These are phyloP conservation scores for Boletus tomentosulus DNA, from an alignment of 768 basidiomycete genomes.

Conservation along the genomic window DNA sequence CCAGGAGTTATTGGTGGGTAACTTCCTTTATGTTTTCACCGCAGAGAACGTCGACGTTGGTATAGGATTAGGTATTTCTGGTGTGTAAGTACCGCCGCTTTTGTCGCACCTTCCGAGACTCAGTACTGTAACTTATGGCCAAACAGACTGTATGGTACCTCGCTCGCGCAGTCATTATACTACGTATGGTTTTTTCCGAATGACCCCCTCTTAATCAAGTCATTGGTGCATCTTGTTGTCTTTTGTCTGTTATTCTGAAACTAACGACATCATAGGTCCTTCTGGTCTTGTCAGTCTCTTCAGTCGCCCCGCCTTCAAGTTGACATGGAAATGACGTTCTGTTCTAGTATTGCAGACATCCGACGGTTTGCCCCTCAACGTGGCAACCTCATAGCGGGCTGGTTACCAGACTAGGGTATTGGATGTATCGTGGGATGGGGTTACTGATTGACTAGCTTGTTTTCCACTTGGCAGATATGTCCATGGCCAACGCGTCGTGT, in stretches of 20 bases:
- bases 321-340: background rate
- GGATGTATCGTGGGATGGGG: background rate
- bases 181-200: constrained; percentile 7
- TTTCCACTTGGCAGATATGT: constrained; percentile 30
- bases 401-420: background rate
- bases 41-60: background rate
- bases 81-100: constrained; percentile 1
- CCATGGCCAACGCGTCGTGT: constrained; percentile 38
- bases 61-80: constrained; percentile 1
- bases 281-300: constrained; percentile 8
- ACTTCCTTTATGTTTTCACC: background rate
- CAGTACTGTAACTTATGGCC: background rate
- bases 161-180: constrained; percentile 2
- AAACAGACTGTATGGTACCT: constrained; percentile 10
- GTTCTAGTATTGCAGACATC: constrained; percentile 6
- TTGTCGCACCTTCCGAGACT: too few relatives aligned
- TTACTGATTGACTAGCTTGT: background rate
- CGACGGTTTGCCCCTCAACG: too few relatives aligned
- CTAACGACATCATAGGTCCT: constrained; percentile 4
- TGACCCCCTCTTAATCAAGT: constrained; percentile 4
- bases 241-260: background rate
- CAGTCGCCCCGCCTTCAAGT: too few relatives aligned
- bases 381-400: too few relatives aligned
- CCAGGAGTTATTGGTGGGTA: constrained; percentile 11
- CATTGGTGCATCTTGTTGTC: constrained; percentile 2